Evolutionary conservation across 441 rosid species (phyloP), one percentile per base, ranked within the genome.

Genomic region (Euphorbia schlechtendalii): DNA sequence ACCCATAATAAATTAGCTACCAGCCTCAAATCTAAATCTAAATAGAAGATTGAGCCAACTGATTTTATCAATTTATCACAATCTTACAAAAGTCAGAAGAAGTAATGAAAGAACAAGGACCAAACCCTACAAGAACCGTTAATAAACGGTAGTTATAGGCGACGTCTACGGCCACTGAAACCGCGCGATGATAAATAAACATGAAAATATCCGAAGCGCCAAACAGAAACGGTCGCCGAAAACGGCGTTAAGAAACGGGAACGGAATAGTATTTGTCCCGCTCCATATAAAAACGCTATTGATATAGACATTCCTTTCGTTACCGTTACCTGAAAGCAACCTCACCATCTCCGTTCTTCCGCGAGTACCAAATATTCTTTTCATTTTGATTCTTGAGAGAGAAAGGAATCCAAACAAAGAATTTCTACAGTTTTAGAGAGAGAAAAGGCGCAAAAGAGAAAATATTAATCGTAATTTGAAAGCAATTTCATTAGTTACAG

Each of bases 391-490:
- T n/a, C n/a, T n/a, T n/a, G n/a, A n/a, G n/a, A n/a, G n/a, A n/a
- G n/a, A n/a, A n/a, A n/a, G n/a, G n/a, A 12, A 48, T 8, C 55
- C 55, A n/a, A 18, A 48, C 21, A n/a, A 32, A 32, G 34, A 6
- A 32, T 2, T 32, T 32, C 6, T 32, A 32, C 34, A 32, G 34
- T 32, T 32, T 32, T 6, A 32, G 34, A 32, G 3, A 32, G 6
- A 32, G 6, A 32, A 32, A n/a, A n/a, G n/a, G n/a, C n/a, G n/a
- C n/a, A n/a, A n/a, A n/a, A n/a, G n/a, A n/a, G n/a, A n/a, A n/a
- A n/a, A 66, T 48, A 73, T 43, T 59, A 56, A 66, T 69, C 67
- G 81, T 70, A 76, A 74, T 66, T 75, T 64, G 75, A 71, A 74
- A 78, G 75, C 78, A 66, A 77, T 60, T 51, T 52, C 30, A 18